Evolutionary conservation across 78 protist genomes (phyloP), one percentile per base, ranked within the genome.

Genomic region (Parvularia atlantis): DNA sequence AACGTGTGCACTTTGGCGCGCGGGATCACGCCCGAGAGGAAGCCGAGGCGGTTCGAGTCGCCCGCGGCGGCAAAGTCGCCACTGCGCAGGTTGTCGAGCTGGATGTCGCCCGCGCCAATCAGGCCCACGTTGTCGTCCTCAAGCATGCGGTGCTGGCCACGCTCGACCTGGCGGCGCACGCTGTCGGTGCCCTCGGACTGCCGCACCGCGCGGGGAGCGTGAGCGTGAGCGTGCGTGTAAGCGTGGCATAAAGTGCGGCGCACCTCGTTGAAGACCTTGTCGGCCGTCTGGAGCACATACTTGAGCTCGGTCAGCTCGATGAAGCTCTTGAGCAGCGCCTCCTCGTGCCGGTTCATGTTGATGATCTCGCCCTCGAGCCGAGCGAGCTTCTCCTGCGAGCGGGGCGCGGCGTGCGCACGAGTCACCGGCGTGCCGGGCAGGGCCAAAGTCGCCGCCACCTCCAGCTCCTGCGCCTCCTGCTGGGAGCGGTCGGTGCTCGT

Each of bases 21-120:
- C 19, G 39, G 62, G 56, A 87, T 59, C 19, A 87, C 82, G n/a
- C 92, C 95, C 31, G 86, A 72, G 22, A 81, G 74, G 68, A 75
- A 84, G 24, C 86, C 78, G 17, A 82, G 52, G 58, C 63, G 61
- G n/a, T n/a, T n/a, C n/a, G n/a, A n/a, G n/a, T n/a, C n/a, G n/a
- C n/a, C n/a, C n/a, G n/a, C n/a, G n/a, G n/a, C n/a, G 56, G 7
- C 6, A 22, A 9, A 50, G 26, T 19, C 56, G 46, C 46, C 4
- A 41, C 46, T 41, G 46, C 4, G 46, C 46, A 41, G 19, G 46
- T 41, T n/a, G n/a, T n/a, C n/a, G n/a, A n/a, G 46, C 46, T 41
- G 46, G 46, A 41, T 9, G n/a, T n/a, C n/a, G n/a, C n/a, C n/a
- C n/a, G n/a, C n/a, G n/a, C n/a, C n/a, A n/a, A n/a, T n/a, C n/a